A percentile compares a stretch with the other conserved stretches of the same genome.
These are phyloP conservation scores for Aristolochia fimbriata DNA, from an alignment of 164 flowering plant genomes.

Conservation along the genomic window DNA sequence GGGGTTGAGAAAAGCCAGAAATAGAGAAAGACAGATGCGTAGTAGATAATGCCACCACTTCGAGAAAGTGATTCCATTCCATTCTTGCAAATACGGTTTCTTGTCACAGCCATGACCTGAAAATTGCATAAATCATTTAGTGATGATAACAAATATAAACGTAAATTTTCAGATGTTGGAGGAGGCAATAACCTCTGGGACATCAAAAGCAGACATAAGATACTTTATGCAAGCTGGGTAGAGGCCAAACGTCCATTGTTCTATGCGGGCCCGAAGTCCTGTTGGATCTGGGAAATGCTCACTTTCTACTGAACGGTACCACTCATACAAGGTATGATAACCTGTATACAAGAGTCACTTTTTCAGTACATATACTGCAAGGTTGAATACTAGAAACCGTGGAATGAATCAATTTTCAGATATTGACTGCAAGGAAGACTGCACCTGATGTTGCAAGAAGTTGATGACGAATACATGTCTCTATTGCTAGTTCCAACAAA, in stretches of 20 bases:
- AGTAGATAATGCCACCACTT: slow-evolving; percentile 69
- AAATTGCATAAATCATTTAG: slow-evolving; percentile 10
- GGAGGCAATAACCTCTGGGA: slow-evolving; percentile 71
- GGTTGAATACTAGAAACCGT: background rate
- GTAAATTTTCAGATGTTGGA: background rate
- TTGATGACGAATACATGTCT: slow-evolving; percentile 79
- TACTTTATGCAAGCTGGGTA: slow-evolving; percentile 99
- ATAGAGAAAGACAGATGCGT: slow-evolving; percentile 85
- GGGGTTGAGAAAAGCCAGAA: slow-evolving; percentile 99
- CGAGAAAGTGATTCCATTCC: slow-evolving; percentile 80
- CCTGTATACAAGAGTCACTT: slow-evolving; percentile 29
- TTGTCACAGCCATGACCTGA: slow-evolving; percentile 97
- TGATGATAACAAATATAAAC: background rate
- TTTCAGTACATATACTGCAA: background rate
- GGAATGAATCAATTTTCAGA: background rate
- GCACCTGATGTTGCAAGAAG: slow-evolving; percentile 85
- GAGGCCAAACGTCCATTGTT: slow-evolving; percentile 97
- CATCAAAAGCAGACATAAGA: slow-evolving; percentile 97
- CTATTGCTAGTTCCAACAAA: slow-evolving; percentile 86
- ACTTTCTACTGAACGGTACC: slow-evolving; percentile 84
- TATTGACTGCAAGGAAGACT: background rate
- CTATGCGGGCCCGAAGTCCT: slow-evolving; percentile 88
- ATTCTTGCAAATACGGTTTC: slow-evolving; percentile 76
- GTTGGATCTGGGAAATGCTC: slow-evolving; percentile 99
- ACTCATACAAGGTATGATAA: slow-evolving; percentile 87